A percentile compares a stretch with the other conserved stretches of the same genome.
phyloP scores from a whole-genome alignment of 768 basidiomycete species.

The Leccinum subtestaceum region DNA sequence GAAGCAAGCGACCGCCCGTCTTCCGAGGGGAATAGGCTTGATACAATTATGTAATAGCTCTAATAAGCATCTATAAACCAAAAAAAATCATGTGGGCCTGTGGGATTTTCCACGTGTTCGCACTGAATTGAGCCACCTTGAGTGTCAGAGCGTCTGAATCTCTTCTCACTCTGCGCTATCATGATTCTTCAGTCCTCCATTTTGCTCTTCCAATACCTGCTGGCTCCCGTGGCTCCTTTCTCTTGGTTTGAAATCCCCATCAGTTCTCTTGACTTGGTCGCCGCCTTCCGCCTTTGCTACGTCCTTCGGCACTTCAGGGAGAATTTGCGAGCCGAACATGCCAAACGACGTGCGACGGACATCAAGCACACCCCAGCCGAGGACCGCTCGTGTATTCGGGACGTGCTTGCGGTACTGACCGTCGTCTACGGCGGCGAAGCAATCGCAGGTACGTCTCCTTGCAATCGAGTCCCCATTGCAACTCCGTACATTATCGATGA shows the following conservation, averaged over 20 bases:
- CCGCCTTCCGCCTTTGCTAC: constrained; percentile 66
- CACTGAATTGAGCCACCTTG: too few species aligned
- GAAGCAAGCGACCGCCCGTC: too few species aligned
- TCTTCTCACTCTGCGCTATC: background rate
- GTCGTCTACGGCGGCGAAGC: constrained; percentile 83
- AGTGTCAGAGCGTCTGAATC: background rate
- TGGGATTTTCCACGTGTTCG: background rate
- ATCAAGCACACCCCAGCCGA: constrained; percentile 38
- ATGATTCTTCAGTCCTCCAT: constrained; percentile 43
- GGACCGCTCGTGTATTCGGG: constrained; percentile 55
- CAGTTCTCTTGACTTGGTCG: constrained; percentile 64
- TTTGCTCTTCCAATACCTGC: constrained; percentile 48
- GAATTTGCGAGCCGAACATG: constrained; percentile 41
- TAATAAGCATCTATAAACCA: too few species aligned
- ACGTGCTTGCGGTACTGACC: constrained; percentile 52
- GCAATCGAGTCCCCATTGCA: background rate
- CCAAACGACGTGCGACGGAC: constrained; percentile 34
- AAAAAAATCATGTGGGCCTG: background rate
- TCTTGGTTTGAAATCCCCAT: constrained; percentile 61
- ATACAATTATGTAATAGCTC: too few species aligned
- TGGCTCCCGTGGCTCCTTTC: constrained; percentile 63
- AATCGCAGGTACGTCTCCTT: constrained; percentile 45
- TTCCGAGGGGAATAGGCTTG: too few species aligned
- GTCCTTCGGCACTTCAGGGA: constrained; percentile 68
- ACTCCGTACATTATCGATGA: background rate